Evolutionary conservation across 1,284 basidiomycete species (phyloP), one percentile per base, ranked within the genome.

Genomic region (Cerioporus squamosus): DNA sequence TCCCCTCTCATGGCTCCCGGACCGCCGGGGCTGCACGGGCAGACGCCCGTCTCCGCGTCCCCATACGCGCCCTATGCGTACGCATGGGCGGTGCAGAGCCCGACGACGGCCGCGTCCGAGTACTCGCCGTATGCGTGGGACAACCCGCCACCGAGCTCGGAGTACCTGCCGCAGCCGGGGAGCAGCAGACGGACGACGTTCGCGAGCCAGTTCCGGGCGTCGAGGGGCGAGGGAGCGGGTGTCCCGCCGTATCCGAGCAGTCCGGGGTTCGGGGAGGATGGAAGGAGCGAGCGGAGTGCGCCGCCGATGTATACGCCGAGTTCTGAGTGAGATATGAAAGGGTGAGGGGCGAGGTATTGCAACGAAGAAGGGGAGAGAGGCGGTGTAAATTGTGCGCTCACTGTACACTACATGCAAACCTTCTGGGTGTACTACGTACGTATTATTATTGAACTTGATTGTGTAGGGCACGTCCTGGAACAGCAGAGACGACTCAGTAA

Each of bases 91-190:
- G 31, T 44, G 12, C 49, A 36, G 48, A 46, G 51, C 31, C 44
- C 52, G 10, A 44, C 56, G 17, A 47, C 58, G 6, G 52, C 51
- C 1, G 52, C 57, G 31, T 26, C 43, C 0, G 53, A 49, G 7
- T 12, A 36, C 20, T 54, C 23, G 42, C 39, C 51, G 20, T 52
- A 56, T 18, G 52, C 50, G 36, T 57, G 58, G 58, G 44, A 46
- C 20, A 14, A 38, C n/a, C 61, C 61, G n/a, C 49, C 58, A 9
- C 55, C 61, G 17, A 63, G 58, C 50, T 60, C 61, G 0, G 55
- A 55, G 39, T 59, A 57, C 43, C 53, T 57, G 38, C 55, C 45
- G 9, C 53, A 55, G 38, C 55, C 45, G 9, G 18, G 43, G 12
- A 7, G 26, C 12, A 29, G 44, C 15, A 33, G 51, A 18, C 43